These are phyloP conservation scores for Abrus precatorius DNA, from an alignment of 306 rosid genomes.

Conservation along the genomic window DNA sequence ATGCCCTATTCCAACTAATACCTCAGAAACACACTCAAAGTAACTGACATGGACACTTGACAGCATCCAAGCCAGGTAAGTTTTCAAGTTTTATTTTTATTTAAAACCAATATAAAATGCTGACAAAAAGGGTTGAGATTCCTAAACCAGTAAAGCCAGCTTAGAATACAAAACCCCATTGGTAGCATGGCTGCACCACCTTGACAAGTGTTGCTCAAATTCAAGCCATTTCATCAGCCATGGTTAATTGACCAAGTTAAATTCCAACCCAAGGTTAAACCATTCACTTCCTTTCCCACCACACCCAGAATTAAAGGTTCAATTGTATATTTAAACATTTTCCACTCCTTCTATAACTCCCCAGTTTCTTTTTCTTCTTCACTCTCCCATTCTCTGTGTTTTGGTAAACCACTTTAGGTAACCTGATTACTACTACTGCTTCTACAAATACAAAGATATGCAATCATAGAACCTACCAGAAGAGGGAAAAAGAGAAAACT, in stretches of 20 bases:
- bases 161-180: slow-evolving; percentile 51
- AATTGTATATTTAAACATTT: neutral
- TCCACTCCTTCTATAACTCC: neutral
- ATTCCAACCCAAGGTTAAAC: slow-evolving; percentile 48
- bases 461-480: slow-evolving; percentile 36
- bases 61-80: slow-evolving; percentile 33
- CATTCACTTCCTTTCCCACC: neutral
- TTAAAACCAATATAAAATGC: slow-evolving; percentile 5
- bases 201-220: slow-evolving; percentile 78
- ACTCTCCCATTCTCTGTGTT: slow-evolving; percentile 49
- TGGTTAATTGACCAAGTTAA: slow-evolving; percentile 61
- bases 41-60: slow-evolving; percentile 42
- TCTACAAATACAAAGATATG: slow-evolving; percentile 32
- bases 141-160: slow-evolving; percentile 53
- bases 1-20: slow-evolving; percentile 21
- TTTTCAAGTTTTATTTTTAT: neutral
- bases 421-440: slow-evolving; percentile 52
- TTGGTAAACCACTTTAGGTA: slow-evolving; percentile 90
- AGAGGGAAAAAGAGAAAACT: slow-evolving; percentile 25
- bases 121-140: slow-evolving; percentile 41
- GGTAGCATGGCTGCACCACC: slow-evolving; percentile 87
- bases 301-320: slow-evolving; percentile 31
- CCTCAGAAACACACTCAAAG: slow-evolving; percentile 26
- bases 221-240: slow-evolving; percentile 49
- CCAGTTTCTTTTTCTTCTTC: slow-evolving; percentile 28